A percentile compares a stretch with the other conserved stretches of the same genome.
These are phyloP conservation scores for Bonnemaisonia californica DNA, from an alignment of 31 red algal species.

Conservation along the genomic window DNA sequence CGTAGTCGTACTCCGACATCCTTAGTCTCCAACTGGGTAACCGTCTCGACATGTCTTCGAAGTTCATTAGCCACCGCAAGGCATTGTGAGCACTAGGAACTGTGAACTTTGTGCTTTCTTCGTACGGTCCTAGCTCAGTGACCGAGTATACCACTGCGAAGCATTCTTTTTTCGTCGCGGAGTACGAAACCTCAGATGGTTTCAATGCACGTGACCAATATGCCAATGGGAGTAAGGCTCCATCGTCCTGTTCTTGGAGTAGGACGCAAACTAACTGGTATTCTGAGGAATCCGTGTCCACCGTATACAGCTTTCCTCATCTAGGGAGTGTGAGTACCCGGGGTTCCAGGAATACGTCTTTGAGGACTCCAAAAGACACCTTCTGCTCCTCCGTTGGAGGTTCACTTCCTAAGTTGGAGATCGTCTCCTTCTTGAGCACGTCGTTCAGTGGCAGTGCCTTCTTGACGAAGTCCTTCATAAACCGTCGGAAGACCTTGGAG, in stretches of 20 bases:
- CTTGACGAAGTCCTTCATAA: neutral
- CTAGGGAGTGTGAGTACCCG: neutral
- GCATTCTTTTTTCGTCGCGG: neutral
- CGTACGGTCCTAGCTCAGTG: neutral
- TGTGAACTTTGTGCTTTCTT: neutral
- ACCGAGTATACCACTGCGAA: neutral
- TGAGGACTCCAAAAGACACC: neutral
- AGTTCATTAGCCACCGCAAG: slow-evolving; percentile 3
- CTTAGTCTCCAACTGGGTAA: neutral
- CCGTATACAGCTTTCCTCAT: neutral
- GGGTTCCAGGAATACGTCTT: neutral
- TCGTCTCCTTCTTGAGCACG: neutral
- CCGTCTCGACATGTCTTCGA: neutral
- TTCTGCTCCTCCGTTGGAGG: slow-evolving; percentile 3
- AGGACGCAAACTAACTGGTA: neutral
- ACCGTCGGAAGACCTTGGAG: neutral
- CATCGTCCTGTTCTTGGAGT: neutral
- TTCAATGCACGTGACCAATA: neutral
- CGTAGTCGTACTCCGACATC: slow-evolving; percentile 12
- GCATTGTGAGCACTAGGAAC: neutral
- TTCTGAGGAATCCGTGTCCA: neutral
- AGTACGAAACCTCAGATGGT: neutral
- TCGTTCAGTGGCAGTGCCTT: neutral
- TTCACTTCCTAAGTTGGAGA: neutral
- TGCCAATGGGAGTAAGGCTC: neutral